These are phyloP conservation scores for Adansonia digitata DNA, from an alignment of 345 rosid genomes.

Conservation along the genomic window DNA sequence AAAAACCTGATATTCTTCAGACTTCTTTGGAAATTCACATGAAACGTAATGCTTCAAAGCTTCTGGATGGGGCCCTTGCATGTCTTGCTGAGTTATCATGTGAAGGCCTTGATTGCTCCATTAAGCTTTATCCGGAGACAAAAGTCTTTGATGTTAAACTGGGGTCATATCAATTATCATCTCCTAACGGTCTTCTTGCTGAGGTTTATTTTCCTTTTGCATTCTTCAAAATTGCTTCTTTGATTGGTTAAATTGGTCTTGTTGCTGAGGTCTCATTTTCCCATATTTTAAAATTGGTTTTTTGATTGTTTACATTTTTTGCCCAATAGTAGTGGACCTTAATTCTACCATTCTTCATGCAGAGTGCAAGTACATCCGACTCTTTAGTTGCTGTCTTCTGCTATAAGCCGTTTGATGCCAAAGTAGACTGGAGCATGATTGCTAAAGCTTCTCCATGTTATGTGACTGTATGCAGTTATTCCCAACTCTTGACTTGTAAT, in stretches of 20 bases:
- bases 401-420: conserved; percentile 90
- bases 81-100: conserved; percentile 89
- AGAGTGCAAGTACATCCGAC: conserved; percentile 79
- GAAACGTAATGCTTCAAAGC: conserved; percentile 94
- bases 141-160: conserved; percentile 74
- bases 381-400: conserved; percentile 79
- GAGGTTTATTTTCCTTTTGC: conserved; percentile 43
- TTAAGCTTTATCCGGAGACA: conserved; percentile 90
- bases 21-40: conserved; percentile 76
- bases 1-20: conserved; percentile 64
- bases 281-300: not conserved
- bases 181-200: conserved; percentile 91
- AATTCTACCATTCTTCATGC: conserved; percentile 28
- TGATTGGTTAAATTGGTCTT: too few species aligned
- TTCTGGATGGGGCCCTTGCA: conserved; percentile 52
- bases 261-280: conserved; percentile 75
- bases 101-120: conserved; percentile 66
- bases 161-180: conserved; percentile 85
- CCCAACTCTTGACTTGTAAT: conserved; percentile 11
- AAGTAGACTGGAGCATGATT: conserved; percentile 96
- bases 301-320: not conserved
- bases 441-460: conserved; percentile 98
- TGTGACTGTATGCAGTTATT: conserved; percentile 60
- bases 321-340: conserved; percentile 16
- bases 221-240: not conserved